phyloP scores from a whole-genome alignment of 2,329 filamentous ascomycete genomes.

The Calycina marina region DNA sequence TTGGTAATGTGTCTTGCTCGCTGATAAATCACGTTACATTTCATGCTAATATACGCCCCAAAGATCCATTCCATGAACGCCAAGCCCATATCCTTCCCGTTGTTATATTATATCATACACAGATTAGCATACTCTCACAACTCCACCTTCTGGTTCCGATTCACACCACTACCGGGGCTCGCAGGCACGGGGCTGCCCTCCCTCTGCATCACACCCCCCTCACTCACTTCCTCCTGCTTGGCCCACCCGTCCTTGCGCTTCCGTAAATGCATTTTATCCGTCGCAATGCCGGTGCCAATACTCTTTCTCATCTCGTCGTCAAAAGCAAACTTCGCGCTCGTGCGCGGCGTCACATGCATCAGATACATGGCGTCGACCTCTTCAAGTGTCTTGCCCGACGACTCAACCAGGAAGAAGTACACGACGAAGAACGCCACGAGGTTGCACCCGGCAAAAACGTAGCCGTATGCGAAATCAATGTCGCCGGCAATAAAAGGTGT shows the following conservation, averaged over 20 bases:
- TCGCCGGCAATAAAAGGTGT: slow-evolving; percentile 62
- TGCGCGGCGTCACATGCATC: slow-evolving; percentile 24
- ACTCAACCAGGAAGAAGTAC: slow-evolving; percentile 67
- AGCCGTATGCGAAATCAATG: slow-evolving; percentile 57
- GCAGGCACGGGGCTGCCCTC: slow-evolving; percentile 1
- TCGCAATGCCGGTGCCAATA: slow-evolving; percentile 14
- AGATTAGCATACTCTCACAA: too few species aligned
- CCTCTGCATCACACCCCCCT: slow-evolving; percentile 1
- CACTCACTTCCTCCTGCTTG: background rate
- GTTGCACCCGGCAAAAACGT: slow-evolving; percentile 62
- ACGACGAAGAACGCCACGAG: slow-evolving; percentile 48
- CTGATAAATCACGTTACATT: too few species aligned
- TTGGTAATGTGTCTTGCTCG: too few species aligned
- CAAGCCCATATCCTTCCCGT: too few species aligned
- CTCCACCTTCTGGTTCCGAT: too few species aligned
- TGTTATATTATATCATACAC: too few species aligned
- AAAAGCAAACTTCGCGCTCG: slow-evolving; percentile 8
- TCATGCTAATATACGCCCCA: too few species aligned
- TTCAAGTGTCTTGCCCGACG: slow-evolving; percentile 23
- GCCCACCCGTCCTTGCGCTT: background rate
- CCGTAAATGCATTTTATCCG: slow-evolving; percentile 10
- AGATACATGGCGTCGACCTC: slow-evolving; percentile 19
- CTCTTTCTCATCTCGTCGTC: slow-evolving; percentile 7
- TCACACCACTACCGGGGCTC: too few species aligned
- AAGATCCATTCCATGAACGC: too few species aligned